Conservation (phyloP, 2,329 filamentous ascomycete species). For the Arthrobotrys musiformis region DNA sequence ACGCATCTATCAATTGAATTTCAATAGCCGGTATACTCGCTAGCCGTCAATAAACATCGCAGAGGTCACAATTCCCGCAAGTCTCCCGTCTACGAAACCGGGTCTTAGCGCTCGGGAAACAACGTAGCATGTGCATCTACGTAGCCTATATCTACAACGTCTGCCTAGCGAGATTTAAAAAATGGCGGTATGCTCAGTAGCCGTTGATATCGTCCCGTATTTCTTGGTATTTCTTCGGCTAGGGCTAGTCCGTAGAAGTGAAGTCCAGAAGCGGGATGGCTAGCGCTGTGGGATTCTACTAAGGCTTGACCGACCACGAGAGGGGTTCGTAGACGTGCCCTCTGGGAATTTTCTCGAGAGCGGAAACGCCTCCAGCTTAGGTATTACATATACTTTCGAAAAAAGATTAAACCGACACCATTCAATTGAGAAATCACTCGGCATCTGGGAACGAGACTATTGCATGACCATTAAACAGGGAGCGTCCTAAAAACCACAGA, state of each 20-base stretch:
- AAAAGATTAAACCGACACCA: no score
- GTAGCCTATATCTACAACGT: neutral
- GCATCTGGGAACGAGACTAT: neutral
- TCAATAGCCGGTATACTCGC: neutral
- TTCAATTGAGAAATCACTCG: no score
- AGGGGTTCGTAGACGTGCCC: no score
- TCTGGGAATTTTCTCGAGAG: no score
- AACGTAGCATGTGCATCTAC: neutral
- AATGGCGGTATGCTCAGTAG: neutral
- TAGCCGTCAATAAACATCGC: no score
- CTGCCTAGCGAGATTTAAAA: conserved; percentile 11
- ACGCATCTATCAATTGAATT: neutral
- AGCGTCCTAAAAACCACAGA: neutral
- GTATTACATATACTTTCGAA: no score
- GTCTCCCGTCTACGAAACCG: neutral
- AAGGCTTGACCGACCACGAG: no score
- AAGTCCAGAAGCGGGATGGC: no score
- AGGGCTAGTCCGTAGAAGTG: neutral
- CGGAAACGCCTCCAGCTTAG: no score
- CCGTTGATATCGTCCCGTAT: neutral
- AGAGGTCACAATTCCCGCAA: neutral
- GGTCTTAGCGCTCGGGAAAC: neutral
- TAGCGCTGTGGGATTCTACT: no score
- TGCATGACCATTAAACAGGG: conserved; percentile 1
- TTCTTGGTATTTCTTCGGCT: neutral